A percentile compares a stretch with the other conserved stretches of the same genome.
phyloP scores from a whole-genome alignment of 768 basidiomycete genomes.

The Lyophyllum atratum region DNA sequence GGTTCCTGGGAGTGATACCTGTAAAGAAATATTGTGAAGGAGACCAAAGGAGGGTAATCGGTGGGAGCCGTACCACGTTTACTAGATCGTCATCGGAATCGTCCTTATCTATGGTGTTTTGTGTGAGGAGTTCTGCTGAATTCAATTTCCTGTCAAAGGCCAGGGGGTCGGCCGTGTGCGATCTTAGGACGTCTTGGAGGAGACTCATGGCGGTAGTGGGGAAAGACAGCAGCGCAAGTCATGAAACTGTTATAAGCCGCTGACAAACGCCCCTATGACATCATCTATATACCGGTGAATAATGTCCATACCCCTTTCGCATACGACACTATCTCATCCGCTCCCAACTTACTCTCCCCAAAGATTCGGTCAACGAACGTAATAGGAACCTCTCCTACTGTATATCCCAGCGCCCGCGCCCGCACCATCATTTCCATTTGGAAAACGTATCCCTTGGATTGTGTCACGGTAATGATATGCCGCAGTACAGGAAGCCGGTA shows the following conservation, averaged over 20 bases:
- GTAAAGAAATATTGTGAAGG: slow-evolving; percentile 8
- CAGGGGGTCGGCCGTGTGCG: slow-evolving; percentile 35
- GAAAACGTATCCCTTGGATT: slow-evolving; percentile 92
- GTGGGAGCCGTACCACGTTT: slow-evolving; percentile 57
- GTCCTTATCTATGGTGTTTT: slow-evolving; percentile 37
- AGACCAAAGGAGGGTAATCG: not conserved
- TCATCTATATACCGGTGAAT: slow-evolving; percentile 66
- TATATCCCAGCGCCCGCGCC: slow-evolving; percentile 80
- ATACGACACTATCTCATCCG: slow-evolving; percentile 86
- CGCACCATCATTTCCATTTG: slow-evolving; percentile 99
- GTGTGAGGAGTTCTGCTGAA: slow-evolving; percentile 25
- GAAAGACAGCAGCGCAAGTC: not conserved
- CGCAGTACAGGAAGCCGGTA: slow-evolving; percentile 77
- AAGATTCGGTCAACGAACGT: slow-evolving; percentile 94
- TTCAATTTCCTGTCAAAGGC: slow-evolving; percentile 35
- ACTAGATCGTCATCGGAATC: slow-evolving; percentile 74
- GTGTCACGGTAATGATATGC: slow-evolving; percentile 81
- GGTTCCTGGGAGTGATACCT: slow-evolving; percentile 72
- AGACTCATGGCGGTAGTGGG: slow-evolving; percentile 52
- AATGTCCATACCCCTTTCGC: slow-evolving; percentile 83
- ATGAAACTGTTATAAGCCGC: slow-evolving; percentile 13
- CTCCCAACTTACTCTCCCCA: slow-evolving; percentile 90
- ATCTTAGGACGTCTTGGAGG: slow-evolving; percentile 69
- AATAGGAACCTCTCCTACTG: slow-evolving; percentile 89
- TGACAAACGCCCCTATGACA: slow-evolving; percentile 31